Percentiles rank a stretch among this genome's conserved stretches.
phyloP scores from a whole-genome alignment of 176 grass and related monocot genomes.

The Juncus inflexus region DNA sequence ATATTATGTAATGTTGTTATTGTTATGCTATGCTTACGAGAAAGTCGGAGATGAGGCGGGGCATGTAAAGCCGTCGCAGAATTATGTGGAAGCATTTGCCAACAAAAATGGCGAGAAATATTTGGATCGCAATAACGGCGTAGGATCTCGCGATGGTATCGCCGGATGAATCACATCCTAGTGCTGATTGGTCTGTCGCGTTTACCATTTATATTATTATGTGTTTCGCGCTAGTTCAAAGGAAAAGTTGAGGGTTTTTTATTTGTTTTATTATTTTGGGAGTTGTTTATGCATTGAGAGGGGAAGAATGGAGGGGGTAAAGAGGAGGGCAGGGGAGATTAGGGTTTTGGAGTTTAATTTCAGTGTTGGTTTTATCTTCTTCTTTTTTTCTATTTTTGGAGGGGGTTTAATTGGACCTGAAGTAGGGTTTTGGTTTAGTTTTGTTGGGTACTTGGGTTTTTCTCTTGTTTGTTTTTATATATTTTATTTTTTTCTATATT shows the following conservation, averaged over 20 bases:
- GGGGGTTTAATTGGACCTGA: not conserved
- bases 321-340: not conserved
- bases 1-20: no score
- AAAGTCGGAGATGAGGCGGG: constrained; percentile 63
- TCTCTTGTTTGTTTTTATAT: no score
- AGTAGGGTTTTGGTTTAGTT: not conserved
- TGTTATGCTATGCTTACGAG: constrained; percentile 26
- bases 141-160: not conserved
- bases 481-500: no score
- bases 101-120: constrained; percentile 32
- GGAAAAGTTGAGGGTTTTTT: not conserved
- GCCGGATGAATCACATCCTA: not conserved
- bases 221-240: no score
- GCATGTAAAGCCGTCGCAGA: constrained; percentile 59
- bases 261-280: not conserved
- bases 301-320: not conserved
- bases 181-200: no score
- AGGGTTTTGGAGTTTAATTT: not conserved
- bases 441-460: no score
- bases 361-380: not conserved
- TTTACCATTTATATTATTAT: no score
- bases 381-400: constrained; percentile 11
- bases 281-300: constrained; percentile 1
- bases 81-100: constrained; percentile 52
- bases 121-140: constrained; percentile 8